phyloP scores from a whole-genome alignment of 257 asterid genomes.

The Solanum dulcamara region DNA sequence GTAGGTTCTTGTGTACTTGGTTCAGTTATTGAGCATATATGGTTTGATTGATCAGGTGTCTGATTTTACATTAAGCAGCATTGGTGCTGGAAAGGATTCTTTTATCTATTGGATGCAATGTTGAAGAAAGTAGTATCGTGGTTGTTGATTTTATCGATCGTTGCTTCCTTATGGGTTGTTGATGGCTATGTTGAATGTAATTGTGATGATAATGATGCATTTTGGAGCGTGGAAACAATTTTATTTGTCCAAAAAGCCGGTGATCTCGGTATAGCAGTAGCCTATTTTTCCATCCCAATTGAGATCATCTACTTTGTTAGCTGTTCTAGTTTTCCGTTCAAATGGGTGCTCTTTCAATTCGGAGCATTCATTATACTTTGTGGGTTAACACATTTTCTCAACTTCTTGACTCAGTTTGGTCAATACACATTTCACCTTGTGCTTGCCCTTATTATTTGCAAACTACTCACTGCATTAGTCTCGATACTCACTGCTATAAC shows the following conservation, averaged over 20 bases:
- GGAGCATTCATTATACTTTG: slow-evolving; percentile 79
- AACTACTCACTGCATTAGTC: slow-evolving; percentile 72
- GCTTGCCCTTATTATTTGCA: slow-evolving; percentile 76
- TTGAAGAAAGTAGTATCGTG: slow-evolving; percentile 30
- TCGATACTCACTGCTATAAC: slow-evolving; percentile 85
- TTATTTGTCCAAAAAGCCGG: slow-evolving; percentile 64
- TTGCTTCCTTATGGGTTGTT: slow-evolving; percentile 27
- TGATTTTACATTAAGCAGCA: slow-evolving; percentile 8
- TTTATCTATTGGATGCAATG: slow-evolving; percentile 53
- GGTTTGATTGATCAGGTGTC: slow-evolving; percentile 3
- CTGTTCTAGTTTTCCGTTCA: slow-evolving; percentile 71
- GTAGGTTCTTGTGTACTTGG: background rate
- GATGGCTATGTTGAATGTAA: slow-evolving; percentile 45
- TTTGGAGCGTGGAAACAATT: slow-evolving; percentile 59
- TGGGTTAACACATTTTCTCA: slow-evolving; percentile 93
- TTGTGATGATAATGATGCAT: slow-evolving; percentile 68
- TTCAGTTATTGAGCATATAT: background rate
- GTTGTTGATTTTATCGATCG: slow-evolving; percentile 31
- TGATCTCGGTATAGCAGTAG: slow-evolving; percentile 84
- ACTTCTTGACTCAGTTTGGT: slow-evolving; percentile 84
- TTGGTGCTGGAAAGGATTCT: no score
- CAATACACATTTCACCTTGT: slow-evolving; percentile 77
- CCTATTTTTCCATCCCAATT: slow-evolving; percentile 88
- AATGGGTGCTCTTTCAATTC: slow-evolving; percentile 88
- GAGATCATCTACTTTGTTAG: slow-evolving; percentile 88